Base-by-base conservation (phyloP, 129 eudicot genomes). In the Gnaphalium uliginosum region DNA sequence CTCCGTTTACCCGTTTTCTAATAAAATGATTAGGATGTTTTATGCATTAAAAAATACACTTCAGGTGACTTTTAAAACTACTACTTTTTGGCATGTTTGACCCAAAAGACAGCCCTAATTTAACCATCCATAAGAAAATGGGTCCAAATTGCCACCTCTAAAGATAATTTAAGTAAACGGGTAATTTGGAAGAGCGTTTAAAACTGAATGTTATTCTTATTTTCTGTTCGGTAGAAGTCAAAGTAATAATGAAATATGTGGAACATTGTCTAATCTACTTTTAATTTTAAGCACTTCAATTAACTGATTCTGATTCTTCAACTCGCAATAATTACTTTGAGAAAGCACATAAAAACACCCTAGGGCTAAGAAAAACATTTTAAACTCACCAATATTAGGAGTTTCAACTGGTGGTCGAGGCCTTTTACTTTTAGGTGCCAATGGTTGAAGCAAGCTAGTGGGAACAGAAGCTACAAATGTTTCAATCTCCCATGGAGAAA, bases 401-500 rank as follows among this genome's bases (percentile, higher is more conserved):
- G 41, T 33, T 29, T 78, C 77, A 32, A 17, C 21, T 0, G 57
- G 68, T 37, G 70, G 75, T 74, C 79, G 43, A 29, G 83, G 83
- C 83, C 79, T 66, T 74, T 80, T 80, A 25, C 71, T 37, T 74
- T 80, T 80, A n/a, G 53, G 72, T 74, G 78, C 66, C 29, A 46
- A 57, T 32, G 77, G 69, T 53, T 65, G 78, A 74, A 54, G 32
- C 51, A 67, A 66, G 57, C 78, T 73, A 25, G 88, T 39, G 60
- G 90, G 85, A 29, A 76, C 63, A 51, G 86, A 68, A 53, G 84
- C 72, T 21, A 46, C 80, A 51, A 81, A 69, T 9, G 90, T 72
- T 73, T 88, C 93, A 8, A 88, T 88, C 76, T 88, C 93, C 90
- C 93, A 86, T 53, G 97, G 91, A 57, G 97, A 92, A 85, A 92